Evolutionary conservation across 2,329 filamentous ascomycete species (phyloP).

Genomic region (Arthrobotrys entomopaga): DNA sequence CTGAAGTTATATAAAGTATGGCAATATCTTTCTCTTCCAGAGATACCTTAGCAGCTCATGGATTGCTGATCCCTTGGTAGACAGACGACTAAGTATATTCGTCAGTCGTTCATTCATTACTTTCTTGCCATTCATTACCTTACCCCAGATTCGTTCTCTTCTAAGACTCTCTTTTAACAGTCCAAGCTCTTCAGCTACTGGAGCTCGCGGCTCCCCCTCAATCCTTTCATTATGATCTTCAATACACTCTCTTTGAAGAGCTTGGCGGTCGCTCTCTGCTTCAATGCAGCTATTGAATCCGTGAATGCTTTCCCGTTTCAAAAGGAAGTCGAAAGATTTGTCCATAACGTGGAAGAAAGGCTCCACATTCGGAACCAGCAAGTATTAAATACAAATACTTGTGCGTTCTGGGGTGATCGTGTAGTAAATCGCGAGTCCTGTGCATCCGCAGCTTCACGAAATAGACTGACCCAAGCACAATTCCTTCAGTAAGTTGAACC

Average conservation of each 20-base stretch:
- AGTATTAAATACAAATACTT: background rate
- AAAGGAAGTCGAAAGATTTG: conserved; percentile 3
- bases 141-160: background rate
- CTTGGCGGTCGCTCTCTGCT: background rate
- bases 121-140: background rate
- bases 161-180: background rate
- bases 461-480: background rate
- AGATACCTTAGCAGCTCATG: background rate
- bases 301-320: background rate
- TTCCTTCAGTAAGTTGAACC: background rate
- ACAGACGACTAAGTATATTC: background rate
- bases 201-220: background rate
- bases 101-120: conserved; percentile 8
- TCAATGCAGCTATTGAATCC: background rate
- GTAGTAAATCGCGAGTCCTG: background rate
- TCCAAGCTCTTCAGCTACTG: background rate
- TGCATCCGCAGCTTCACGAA: background rate
- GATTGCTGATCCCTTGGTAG: background rate
- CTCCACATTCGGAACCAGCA: background rate
- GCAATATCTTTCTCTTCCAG: background rate
- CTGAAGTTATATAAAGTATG: background rate
- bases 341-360: background rate
- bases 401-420: background rate
- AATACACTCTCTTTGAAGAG: background rate
- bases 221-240: background rate